Evolutionary conservation across 1,284 basidiomycete species (phyloP).

Genomic region (Trichosporon coremiiforme): DNA sequence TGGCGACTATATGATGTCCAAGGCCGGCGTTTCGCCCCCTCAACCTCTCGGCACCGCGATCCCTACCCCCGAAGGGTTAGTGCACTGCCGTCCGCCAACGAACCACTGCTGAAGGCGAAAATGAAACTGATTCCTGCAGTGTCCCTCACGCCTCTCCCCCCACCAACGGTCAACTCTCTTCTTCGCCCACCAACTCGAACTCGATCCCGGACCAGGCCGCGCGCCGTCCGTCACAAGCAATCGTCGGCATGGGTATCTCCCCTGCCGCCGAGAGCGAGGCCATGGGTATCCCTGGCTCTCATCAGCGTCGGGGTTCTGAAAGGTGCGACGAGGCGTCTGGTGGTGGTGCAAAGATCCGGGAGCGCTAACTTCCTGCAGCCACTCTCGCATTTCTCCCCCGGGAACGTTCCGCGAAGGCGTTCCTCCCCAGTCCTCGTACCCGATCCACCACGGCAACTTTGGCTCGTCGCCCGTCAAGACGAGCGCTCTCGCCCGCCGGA

Average conservation of each 20-base stretch:
- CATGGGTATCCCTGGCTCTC: slow-evolving; percentile 43
- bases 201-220: slow-evolving; percentile 26
- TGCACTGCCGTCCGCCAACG: slow-evolving; percentile 28
- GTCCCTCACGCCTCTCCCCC: slow-evolving; percentile 55
- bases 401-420: slow-evolving; percentile 43
- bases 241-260: slow-evolving; percentile 50
- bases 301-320: slow-evolving; percentile 47
- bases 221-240: slow-evolving; percentile 25
- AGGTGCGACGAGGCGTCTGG: slow-evolving; percentile 35
- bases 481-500: slow-evolving; percentile 46
- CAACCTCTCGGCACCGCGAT: slow-evolving; percentile 89
- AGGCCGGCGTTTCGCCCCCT: slow-evolving; percentile 84
- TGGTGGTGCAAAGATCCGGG: neutral
- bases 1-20: slow-evolving; percentile 93
- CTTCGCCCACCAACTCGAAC: slow-evolving; percentile 45
- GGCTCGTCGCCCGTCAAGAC: slow-evolving; percentile 54
- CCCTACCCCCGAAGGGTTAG: slow-evolving; percentile 90
- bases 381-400: slow-evolving; percentile 47
- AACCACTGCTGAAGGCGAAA: neutral
- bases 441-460: slow-evolving; percentile 45
- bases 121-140: slow-evolving; percentile 32
- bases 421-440: slow-evolving; percentile 46
- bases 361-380: slow-evolving; percentile 28
- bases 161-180: slow-evolving; percentile 44
- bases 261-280: slow-evolving; percentile 46